Evolutionary conservation across 2,329 filamentous ascomycete species (phyloP).

Genomic region (Waltergamsia citrina): DNA sequence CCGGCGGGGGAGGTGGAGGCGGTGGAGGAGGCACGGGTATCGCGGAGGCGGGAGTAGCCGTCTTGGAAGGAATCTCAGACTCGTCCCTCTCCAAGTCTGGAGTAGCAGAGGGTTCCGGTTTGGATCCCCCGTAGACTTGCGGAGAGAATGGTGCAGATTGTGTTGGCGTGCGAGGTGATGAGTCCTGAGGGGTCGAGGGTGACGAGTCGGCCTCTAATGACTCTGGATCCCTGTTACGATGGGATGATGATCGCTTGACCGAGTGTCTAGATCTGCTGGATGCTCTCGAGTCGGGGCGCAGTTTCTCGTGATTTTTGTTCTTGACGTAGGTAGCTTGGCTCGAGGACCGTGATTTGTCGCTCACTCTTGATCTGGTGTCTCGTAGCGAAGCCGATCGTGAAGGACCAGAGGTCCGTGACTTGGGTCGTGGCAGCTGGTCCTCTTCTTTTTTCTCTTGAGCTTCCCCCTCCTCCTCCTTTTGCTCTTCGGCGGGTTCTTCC

Average conservation of each 20-base stretch:
- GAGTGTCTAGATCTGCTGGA: constrained; percentile 23
- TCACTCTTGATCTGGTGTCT: constrained; percentile 44
- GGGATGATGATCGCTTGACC: constrained; percentile 26
- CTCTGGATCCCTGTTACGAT: constrained; percentile 24
- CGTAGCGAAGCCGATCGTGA: neutral
- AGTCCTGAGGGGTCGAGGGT: constrained; percentile 38
- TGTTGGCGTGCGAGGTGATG: constrained; percentile 53
- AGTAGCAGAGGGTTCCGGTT: constrained; percentile 22
- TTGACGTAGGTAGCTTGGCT: constrained; percentile 48
- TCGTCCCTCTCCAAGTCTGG: constrained; percentile 25
- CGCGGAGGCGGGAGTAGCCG: constrained; percentile 27
- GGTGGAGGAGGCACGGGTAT: constrained; percentile 35
- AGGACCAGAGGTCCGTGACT: constrained; percentile 24
- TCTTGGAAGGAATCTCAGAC: constrained; percentile 21
- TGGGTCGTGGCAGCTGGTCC: constrained; percentile 34
- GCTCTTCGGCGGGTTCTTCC: too few species aligned
- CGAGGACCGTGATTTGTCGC: constrained; percentile 44
- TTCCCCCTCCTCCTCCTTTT: constrained; percentile 12
- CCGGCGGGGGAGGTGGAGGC: constrained; percentile 66
- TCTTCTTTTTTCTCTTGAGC: constrained; percentile 8
- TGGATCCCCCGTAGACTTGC: constrained; percentile 28
- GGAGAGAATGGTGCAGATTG: constrained; percentile 42
- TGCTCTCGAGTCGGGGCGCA: constrained; percentile 21
- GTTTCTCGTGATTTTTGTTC: constrained; percentile 23
- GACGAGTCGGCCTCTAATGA: constrained; percentile 31